phyloP scores from a whole-genome alignment of 2,329 filamentous ascomycete species.

The Neoascochyta sp. region DNA sequence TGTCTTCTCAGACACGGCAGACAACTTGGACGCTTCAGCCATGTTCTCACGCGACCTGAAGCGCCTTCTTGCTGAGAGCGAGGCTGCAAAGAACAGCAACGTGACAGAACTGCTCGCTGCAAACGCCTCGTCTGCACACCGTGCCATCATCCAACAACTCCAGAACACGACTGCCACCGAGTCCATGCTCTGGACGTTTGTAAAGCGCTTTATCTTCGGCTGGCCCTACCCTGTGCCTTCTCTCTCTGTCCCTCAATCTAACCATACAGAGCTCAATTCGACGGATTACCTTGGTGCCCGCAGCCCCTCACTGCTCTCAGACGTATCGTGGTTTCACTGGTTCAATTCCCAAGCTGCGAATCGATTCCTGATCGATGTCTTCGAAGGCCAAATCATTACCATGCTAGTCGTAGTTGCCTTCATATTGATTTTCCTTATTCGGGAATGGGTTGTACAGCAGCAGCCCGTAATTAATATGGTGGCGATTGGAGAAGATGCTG shows the following conservation, averaged over 20 bases:
- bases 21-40: conserved; percentile 1
- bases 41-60: conserved; percentile 11
- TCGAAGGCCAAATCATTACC: conserved; percentile 94
- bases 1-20: conserved; percentile 22
- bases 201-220: conserved; percentile 43
- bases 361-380: conserved; percentile 71
- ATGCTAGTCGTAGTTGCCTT: conserved; percentile 87
- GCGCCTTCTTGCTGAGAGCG: conserved; percentile 16
- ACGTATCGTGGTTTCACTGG: conserved; percentile 52
- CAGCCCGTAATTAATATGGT: conserved; percentile 86
- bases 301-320: conserved; percentile 50
- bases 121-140: no score
- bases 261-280: conserved; percentile 24
- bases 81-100: conserved; percentile 17
- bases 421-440: conserved; percentile 92
- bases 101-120: no score
- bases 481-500: conserved; percentile 33
- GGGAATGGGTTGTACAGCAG: conserved; percentile 97
- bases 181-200: conserved; percentile 45
- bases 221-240: conserved; percentile 22
- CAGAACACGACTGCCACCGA: conserved; percentile 37
- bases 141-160: no score
- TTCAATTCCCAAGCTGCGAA: conserved; percentile 65
- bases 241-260: conserved; percentile 19
- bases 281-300: conserved; percentile 24